Evolutionary conservation across 75 land plant species (phyloP).

Genomic region (Chamaecyparis obtusa): DNA sequence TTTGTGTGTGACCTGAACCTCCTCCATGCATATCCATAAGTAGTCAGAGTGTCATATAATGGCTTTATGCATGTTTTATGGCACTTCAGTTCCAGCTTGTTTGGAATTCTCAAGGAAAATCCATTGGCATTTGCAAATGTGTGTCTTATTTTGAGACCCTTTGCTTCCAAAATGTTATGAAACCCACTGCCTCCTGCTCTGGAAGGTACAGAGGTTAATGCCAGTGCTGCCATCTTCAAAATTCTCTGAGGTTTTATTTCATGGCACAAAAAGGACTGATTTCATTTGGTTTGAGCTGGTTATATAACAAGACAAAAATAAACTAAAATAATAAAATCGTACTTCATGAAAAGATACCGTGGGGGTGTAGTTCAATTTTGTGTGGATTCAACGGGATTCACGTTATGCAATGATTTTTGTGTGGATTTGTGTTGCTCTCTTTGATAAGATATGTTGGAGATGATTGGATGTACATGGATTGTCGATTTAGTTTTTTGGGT

Average conservation of each 20-base stretch:
- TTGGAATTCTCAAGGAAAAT: background rate
- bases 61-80: background rate
- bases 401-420: background rate
- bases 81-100: background rate
- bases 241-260: background rate
- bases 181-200: background rate
- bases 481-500: background rate
- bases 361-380: background rate
- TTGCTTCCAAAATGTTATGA: background rate
- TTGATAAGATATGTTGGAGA: background rate
- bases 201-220: background rate
- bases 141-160: background rate
- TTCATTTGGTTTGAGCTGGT: background rate
- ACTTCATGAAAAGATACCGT: background rate
- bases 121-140: background rate
- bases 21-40: background rate
- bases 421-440: background rate
- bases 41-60: background rate
- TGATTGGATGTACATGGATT: background rate
- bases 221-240: conserved; percentile 4
- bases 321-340: background rate
- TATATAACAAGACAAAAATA: background rate
- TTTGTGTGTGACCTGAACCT: background rate
- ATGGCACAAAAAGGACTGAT: background rate
- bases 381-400: background rate